Conservation (phyloP, 179 eudicot species). For the Silene vulgaris region DNA sequence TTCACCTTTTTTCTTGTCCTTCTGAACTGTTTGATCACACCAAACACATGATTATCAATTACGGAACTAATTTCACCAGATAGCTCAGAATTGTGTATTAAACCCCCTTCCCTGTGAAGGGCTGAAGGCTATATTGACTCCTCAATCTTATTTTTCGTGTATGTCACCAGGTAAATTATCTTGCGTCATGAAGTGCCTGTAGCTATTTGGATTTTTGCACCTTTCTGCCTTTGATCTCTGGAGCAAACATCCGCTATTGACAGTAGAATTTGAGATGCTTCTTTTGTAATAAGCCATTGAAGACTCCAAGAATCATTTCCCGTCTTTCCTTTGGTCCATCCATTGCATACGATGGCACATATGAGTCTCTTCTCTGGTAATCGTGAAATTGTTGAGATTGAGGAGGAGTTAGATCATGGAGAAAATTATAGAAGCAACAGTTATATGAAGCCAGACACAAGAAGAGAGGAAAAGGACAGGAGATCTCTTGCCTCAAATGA, state of each 20-base stretch:
- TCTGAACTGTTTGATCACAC: background rate
- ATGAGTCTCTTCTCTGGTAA: slow-evolving; percentile 55
- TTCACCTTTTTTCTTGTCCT: background rate
- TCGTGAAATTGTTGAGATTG: slow-evolving; percentile 69
- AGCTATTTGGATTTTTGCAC: slow-evolving; percentile 17
- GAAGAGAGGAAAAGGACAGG: slow-evolving; percentile 38
- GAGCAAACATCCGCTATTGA: slow-evolving; percentile 14
- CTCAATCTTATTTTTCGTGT: slow-evolving; percentile 2
- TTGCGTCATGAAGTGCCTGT: slow-evolving; percentile 15
- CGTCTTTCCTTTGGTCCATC: slow-evolving; percentile 11
- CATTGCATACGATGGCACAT: slow-evolving; percentile 34
- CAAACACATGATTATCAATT: background rate
- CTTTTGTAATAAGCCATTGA: slow-evolving; percentile 6
- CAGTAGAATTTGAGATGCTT: slow-evolving; percentile 23
- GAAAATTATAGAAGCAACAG: slow-evolving; percentile 32
- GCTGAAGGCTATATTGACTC: slow-evolving; percentile 1
- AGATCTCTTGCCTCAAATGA: slow-evolving; percentile 37
- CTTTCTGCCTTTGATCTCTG: slow-evolving; percentile 8
- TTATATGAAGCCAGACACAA: slow-evolving; percentile 27
- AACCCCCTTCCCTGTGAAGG: background rate
- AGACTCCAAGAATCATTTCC: background rate
- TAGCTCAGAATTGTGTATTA: slow-evolving; percentile 1
- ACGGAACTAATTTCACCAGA: slow-evolving; percentile 7
- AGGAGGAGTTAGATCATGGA: slow-evolving; percentile 43
- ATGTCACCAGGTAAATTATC: slow-evolving; percentile 23